Evolutionary conservation across 1,284 basidiomycete species (phyloP), one percentile per base, ranked within the genome.

Genomic region (Singerocomus inundabilis): DNA sequence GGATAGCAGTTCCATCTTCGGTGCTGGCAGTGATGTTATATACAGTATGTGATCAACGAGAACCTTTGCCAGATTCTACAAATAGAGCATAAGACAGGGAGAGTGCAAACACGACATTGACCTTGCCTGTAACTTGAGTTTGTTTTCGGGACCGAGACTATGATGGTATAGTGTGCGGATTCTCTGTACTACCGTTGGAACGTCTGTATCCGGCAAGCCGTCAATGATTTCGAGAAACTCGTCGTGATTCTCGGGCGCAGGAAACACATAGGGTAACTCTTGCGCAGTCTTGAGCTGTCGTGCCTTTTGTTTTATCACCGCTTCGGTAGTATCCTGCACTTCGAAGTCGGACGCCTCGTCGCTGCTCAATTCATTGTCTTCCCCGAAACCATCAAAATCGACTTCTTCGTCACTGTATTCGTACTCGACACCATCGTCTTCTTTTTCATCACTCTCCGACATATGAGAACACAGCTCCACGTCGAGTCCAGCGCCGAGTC

Each of bases 11-110:
- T 70, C 60, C 61, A 87, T 83, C 6, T 76, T 78, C 1, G 88
- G 82, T 3, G 70, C 63, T 5, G 85, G 80, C 0, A 80, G 80
- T 0, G 85, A 79, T 11, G 90, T 79, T 44, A 90, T 73, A 68
- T 93, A 83, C 18, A 99, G 79, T 43, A 91, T 78, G 63, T 98
- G 92, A 66, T 99, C 97, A 53, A 99, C 79, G n/a, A 99, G 80
- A 11, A 98, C 84, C 18, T 80, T 81, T 15, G 85, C 78, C 56
- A 99, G 76, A 6, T 77, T 75, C 89, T 93, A 50, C 24, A 39
- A 50, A 32, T 32, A 25, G 24, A 4, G 36, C 21, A 44, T 44
- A 31, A 50, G 47, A 56, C 33, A 38, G 5, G 35, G 18, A 13
- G 49, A 46, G 34, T 30, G 53, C 44, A 42, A 36, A 46, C 33